Conservation (phyloP, 2,329 filamentous ascomycete genomes). For the Paraphoma chrysanthemicola region DNA sequence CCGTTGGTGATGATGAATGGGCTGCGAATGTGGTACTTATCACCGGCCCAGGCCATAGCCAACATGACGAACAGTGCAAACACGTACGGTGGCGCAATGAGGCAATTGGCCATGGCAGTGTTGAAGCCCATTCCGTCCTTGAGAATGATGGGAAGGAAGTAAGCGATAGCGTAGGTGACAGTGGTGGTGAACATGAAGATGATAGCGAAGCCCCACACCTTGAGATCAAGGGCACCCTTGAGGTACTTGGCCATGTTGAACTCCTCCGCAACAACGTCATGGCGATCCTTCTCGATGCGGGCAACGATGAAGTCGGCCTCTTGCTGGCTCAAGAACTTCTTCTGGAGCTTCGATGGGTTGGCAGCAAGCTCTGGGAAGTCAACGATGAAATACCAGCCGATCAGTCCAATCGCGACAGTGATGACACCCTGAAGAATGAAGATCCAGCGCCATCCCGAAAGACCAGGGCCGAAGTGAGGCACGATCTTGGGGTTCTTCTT, state of each 20-base stretch:
- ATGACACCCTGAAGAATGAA: constrained; percentile 33
- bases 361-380: constrained; percentile 36
- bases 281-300: constrained; percentile 34
- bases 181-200: constrained; percentile 35
- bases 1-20: constrained; percentile 72
- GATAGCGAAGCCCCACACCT: constrained; percentile 29
- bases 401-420: constrained; percentile 24
- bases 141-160: constrained; percentile 39
- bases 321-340: constrained; percentile 34
- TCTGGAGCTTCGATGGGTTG: constrained; percentile 22
- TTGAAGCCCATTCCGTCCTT: constrained; percentile 40
- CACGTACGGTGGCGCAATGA: constrained; percentile 37
- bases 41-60: constrained; percentile 68
- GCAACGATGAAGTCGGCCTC: constrained; percentile 37
- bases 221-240: constrained; percentile 23
- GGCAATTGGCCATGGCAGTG: constrained; percentile 29
- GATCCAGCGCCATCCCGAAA: constrained; percentile 38
- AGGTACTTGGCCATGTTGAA: constrained; percentile 31
- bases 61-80: constrained; percentile 41
- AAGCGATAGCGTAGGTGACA: constrained; percentile 38
- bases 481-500: constrained; percentile 27
- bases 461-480: constrained; percentile 39
- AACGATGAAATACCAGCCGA: constrained; percentile 33
- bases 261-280: constrained; percentile 36
- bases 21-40: constrained; percentile 70